Evolutionary conservation across 2,329 filamentous ascomycete species (phyloP), one percentile per base, ranked within the genome.

Genomic region (Calonectria multiphialidica): DNA sequence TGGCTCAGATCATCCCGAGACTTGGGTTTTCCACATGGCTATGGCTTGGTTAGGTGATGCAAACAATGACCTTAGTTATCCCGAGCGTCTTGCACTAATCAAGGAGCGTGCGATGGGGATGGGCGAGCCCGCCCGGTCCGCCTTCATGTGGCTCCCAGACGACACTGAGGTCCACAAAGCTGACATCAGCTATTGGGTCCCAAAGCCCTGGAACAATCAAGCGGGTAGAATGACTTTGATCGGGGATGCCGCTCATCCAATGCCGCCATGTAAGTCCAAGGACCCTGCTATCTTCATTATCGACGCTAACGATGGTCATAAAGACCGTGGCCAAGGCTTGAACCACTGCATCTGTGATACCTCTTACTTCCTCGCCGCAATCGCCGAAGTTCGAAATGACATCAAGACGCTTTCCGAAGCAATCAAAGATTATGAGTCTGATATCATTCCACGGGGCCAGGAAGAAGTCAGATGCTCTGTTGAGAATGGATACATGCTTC

Each of bases 21-120:
- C 76, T 0, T 77, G 76, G 76, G 37, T 77, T 63, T 77, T 76
- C n/a, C 76, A 77, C 69, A 75, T 77, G 75, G 76, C 76, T 6
- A 77, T 77, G 76, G 76, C 76, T 4, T 77, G 75, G 76, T 37
- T 76, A 28, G 75, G 73, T 0, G 74, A 77, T 9, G 63, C 70
- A 1, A 68, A 74, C 35, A 75, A 76, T 28, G 25, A 47, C 0
- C 33, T 77, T 16, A 74, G 47, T 28, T 77, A 77, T 33, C 63
- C 72, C 1, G 74, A 77, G 18, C 72, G 76, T 4, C 74, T 77
- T 1, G 73, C 74, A 2, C 55, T 77, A 8, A 76, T 77, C 65
- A 77, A 77, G 33, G 68, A 77, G 25, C 73, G 75, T 15, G 76
- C 76, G 1, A 28, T 21, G 8, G 72, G 75, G 0, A 74, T 76